Evolutionary conservation across 164 flowering plant genomes (phyloP).

Genomic region (Liquidambar formosana): DNA sequence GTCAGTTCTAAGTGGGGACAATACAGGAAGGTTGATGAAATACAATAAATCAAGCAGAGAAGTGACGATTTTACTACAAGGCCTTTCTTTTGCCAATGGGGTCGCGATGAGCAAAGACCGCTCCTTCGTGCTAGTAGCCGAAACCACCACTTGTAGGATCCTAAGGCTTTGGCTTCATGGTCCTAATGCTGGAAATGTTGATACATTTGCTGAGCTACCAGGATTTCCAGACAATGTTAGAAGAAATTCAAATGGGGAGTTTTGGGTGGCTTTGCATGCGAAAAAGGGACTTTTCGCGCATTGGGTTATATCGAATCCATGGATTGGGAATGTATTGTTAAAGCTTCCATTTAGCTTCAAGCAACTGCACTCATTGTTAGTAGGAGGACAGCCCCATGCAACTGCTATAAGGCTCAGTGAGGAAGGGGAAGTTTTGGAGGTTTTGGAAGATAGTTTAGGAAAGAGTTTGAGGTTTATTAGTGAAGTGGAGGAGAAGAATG

Average conservation of each 20-base stretch:
- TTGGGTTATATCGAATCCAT: slow-evolving; percentile 24
- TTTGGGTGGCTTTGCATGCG: slow-evolving; percentile 73
- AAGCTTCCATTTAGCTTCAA: slow-evolving; percentile 40
- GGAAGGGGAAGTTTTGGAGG: slow-evolving; percentile 50
- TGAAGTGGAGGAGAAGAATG: slow-evolving; percentile 72
- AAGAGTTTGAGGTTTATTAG: slow-evolving; percentile 49
- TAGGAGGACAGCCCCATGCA: slow-evolving; percentile 55
- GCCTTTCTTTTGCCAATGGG: slow-evolving; percentile 68
- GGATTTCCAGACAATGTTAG: slow-evolving; percentile 72
- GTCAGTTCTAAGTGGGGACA: slow-evolving; percentile 43
- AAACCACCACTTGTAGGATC: slow-evolving; percentile 45
- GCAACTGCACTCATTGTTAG: slow-evolving; percentile 42
- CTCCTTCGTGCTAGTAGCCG: slow-evolving; percentile 57
- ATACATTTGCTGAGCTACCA: slow-evolving; percentile 50
- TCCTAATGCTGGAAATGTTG: slow-evolving; percentile 49
- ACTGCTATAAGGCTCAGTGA: slow-evolving; percentile 47
- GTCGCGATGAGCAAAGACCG: slow-evolving; percentile 63
- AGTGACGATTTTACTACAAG: slow-evolving; percentile 43
- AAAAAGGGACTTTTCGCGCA: slow-evolving; percentile 32
- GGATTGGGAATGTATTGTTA: slow-evolving; percentile 39
- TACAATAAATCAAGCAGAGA: slow-evolving; percentile 48
- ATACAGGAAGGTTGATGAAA: slow-evolving; percentile 61
- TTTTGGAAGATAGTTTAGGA: slow-evolving; percentile 62
- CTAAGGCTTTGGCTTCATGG: slow-evolving; percentile 61
- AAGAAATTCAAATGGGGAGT: slow-evolving; percentile 58